A percentile compares a stretch with the other conserved stretches of the same genome.
Evolutionary conservation across 2,329 filamentous ascomycete genomes (phyloP).

Genomic region (Xylaria sp.): DNA sequence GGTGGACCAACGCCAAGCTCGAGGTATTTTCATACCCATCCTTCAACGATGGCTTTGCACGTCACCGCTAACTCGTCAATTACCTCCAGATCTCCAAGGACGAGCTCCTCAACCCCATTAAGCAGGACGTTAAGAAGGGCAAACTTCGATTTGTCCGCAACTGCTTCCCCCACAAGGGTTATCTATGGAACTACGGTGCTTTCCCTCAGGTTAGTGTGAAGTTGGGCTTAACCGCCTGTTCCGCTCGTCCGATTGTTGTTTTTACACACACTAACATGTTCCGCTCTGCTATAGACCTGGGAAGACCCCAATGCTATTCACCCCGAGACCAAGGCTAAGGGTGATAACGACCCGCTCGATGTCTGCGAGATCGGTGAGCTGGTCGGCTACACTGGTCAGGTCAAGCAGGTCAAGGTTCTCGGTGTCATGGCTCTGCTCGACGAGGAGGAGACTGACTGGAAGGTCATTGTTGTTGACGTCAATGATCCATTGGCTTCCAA

Average conservation of each 20-base stretch:
- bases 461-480: constrained; percentile 99
- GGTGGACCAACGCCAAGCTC: constrained; percentile 99
- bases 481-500: constrained; percentile 96
- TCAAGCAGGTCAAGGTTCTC: constrained; percentile 99
- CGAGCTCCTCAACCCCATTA: constrained; percentile 97
- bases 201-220: constrained; percentile 83
- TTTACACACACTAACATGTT: constrained; percentile 20
- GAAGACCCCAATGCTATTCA: constrained; percentile 96
- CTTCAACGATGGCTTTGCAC: background rate
- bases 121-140: constrained; percentile 99
- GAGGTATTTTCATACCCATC: constrained; percentile 73
- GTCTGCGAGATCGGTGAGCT: constrained; percentile 99
- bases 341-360: constrained; percentile 98
- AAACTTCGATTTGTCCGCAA: constrained; percentile 99
- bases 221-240: constrained; percentile 19
- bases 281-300: constrained; percentile 77
- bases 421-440: constrained; percentile 99
- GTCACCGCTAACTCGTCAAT: constrained; percentile 32
- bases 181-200: constrained; percentile 99
- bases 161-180: constrained; percentile 99
- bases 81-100: constrained; percentile 90
- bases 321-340: constrained; percentile 99
- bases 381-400: constrained; percentile 92
- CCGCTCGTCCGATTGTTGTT: constrained; percentile 16
- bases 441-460: constrained; percentile 99